Conservation (phyloP, 768 basidiomycete genomes). For the Agrocybe chaxingu region DNA sequence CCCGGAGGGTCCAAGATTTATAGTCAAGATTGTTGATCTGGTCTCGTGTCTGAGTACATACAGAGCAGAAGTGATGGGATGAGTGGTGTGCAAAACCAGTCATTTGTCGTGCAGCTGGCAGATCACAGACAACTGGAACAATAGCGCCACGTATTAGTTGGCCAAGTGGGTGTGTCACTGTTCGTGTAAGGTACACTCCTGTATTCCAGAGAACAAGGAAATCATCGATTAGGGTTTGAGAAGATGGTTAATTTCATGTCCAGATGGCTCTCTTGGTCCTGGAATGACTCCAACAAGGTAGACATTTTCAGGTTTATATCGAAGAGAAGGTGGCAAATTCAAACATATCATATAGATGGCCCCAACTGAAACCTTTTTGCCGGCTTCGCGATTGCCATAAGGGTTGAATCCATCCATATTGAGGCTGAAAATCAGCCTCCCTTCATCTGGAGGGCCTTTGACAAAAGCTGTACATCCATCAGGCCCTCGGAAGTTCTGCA, state of each 20-base stretch:
- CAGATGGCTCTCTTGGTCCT: constrained; percentile 31
- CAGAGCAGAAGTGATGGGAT: constrained; percentile 17
- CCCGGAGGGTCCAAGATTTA: background rate
- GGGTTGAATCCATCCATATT: constrained; percentile 32
- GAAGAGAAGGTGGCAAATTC: constrained; percentile 27
- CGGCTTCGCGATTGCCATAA: constrained; percentile 19
- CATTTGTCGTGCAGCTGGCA: constrained; percentile 25
- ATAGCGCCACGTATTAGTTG: constrained; percentile 21
- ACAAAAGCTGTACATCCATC: constrained; percentile 2
- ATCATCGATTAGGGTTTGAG: constrained; percentile 32
- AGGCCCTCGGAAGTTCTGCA: background rate
- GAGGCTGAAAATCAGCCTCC: constrained; percentile 22
- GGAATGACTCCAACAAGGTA: constrained; percentile 34
- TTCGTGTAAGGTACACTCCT: constrained; percentile 23
- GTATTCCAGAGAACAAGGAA: constrained; percentile 25
- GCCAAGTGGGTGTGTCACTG: constrained; percentile 16
- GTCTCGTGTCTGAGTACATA: constrained; percentile 7
- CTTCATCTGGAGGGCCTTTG: constrained; percentile 3
- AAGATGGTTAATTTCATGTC: constrained; percentile 30
- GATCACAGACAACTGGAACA: constrained; percentile 29
- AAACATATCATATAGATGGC: constrained; percentile 27
- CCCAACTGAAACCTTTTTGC: constrained; percentile 18
- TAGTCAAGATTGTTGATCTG: no score
- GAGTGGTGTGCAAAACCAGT: constrained; percentile 16
- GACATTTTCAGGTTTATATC: constrained; percentile 31